Conservation (phyloP, 2,329 filamentous ascomycete species). For the Ophiostoma sp. region DNA sequence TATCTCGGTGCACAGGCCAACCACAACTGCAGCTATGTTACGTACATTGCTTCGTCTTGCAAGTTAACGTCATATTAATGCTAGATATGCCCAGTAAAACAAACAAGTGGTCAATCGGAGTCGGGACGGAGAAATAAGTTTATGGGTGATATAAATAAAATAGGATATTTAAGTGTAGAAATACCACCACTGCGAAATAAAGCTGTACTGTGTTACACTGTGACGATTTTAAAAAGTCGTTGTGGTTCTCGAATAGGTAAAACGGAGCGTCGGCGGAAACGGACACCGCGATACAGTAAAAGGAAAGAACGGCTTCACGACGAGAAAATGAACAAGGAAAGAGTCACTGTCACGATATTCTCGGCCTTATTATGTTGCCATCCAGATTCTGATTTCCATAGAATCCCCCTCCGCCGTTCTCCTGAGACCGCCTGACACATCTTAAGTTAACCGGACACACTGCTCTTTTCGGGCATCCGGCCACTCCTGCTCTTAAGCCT, state of each 20-base stretch:
- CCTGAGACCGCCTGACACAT: neutral
- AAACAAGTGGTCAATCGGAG: neutral
- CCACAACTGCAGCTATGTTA: neutral
- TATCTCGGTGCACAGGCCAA: neutral
- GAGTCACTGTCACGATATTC: neutral
- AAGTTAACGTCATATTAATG: neutral
- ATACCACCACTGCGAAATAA: neutral
- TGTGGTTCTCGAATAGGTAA: neutral
- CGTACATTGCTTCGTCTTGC: neutral
- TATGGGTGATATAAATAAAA: neutral
- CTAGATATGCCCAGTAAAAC: neutral
- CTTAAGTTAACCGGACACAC: neutral
- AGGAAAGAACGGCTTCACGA: neutral
- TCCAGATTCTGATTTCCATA: neutral
- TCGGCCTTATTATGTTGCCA: neutral
- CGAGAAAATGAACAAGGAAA: neutral
- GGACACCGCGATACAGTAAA: neutral
- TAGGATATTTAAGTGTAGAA: neutral
- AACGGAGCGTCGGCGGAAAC: neutral
- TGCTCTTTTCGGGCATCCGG: neutral
- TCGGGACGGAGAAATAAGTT: slow-evolving; percentile 4
- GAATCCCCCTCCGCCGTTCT: neutral
- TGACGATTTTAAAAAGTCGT: neutral
- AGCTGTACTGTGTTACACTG: neutral
- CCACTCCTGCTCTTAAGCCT: neutral